Conservation (phyloP, 371 early-diverging fungal species). For the Cokeromyces recurvatus region DNA sequence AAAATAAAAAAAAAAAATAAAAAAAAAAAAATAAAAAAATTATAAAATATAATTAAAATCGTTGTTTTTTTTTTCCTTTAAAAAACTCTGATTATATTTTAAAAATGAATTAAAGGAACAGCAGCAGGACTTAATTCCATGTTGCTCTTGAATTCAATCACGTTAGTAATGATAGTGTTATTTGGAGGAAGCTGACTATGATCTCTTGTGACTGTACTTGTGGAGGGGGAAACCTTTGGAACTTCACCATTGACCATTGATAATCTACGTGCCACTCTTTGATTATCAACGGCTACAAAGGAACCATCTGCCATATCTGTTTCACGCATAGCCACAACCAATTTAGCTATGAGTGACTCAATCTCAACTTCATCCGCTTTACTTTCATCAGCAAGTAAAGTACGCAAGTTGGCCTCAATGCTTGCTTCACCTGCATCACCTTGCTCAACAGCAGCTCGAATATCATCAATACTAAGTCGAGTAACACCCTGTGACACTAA, state of each 20-base stretch:
- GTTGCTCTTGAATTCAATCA: constrained; percentile 49
- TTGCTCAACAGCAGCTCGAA: constrained; percentile 40
- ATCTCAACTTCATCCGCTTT: constrained; percentile 43
- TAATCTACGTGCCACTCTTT: constrained; percentile 41
- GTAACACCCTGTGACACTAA: constrained; percentile 33
- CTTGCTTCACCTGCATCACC: constrained; percentile 39
- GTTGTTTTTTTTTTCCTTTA: too few species aligned
- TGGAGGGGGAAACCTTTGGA: constrained; percentile 5
- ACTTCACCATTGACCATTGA: constrained; percentile 19
- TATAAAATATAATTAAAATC: too few species aligned
- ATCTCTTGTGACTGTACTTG: constrained; percentile 8
- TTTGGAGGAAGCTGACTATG: constrained; percentile 29
- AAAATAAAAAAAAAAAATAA: background rate
- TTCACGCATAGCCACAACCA: constrained; percentile 40
- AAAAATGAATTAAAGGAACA: constrained; percentile 34
- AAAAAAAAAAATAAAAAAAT: too few species aligned
- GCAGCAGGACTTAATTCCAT: constrained; percentile 47
- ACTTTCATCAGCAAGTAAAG: constrained; percentile 37
- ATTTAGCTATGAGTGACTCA: constrained; percentile 35
- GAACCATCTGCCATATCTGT: constrained; percentile 26
- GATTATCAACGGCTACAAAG: constrained; percentile 39
- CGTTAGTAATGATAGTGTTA: constrained; percentile 37
- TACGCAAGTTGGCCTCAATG: constrained; percentile 35
- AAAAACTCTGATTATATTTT: too few species aligned
- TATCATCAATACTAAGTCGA: constrained; percentile 34